Conservation (phyloP, 148 eudicot species). For the Heliosperma pusillum region DNA sequence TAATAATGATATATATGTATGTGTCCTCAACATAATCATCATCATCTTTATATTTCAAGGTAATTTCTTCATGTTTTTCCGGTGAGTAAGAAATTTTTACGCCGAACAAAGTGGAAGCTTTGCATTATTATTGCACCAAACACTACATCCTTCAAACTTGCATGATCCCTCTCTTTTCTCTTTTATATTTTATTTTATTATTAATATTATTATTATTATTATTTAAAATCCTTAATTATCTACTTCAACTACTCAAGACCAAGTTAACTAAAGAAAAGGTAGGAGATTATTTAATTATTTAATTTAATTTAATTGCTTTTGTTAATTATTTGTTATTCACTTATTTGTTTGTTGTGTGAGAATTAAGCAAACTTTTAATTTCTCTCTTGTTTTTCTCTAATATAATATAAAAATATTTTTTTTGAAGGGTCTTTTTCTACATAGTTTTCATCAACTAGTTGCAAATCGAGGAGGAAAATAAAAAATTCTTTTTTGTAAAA, state of each 20-base stretch:
- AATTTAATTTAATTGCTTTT: no score
- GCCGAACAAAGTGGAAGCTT: constrained; percentile 3
- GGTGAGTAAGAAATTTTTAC: constrained; percentile 17
- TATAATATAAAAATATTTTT: background rate
- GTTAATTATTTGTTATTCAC: no score
- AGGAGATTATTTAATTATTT: background rate
- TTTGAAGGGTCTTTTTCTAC: constrained; percentile 27
- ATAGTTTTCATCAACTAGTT: constrained; percentile 35
- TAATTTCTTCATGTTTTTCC: constrained; percentile 21
- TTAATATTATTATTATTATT: background rate
- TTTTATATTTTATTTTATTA: background rate
- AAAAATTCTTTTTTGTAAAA: background rate
- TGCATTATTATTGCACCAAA: constrained; percentile 26
- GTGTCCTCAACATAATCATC: background rate
- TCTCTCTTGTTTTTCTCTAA: constrained; percentile 1
- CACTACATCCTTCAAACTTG: constrained; percentile 23
- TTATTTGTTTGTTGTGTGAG: background rate
- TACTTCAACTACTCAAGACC: background rate
- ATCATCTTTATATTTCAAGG: constrained; percentile 20
- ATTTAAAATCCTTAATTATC: background rate
- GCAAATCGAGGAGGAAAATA: constrained; percentile 36
- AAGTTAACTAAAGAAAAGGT: constrained; percentile 3
- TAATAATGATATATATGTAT: background rate
- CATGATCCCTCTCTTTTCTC: constrained; percentile 24
- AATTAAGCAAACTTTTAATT: background rate